A percentile compares a stretch with the other conserved stretches of the same genome.
Evolutionary conservation across 768 basidiomycete species (phyloP).

Genomic region (Rhizopogon salebrosus): DNA sequence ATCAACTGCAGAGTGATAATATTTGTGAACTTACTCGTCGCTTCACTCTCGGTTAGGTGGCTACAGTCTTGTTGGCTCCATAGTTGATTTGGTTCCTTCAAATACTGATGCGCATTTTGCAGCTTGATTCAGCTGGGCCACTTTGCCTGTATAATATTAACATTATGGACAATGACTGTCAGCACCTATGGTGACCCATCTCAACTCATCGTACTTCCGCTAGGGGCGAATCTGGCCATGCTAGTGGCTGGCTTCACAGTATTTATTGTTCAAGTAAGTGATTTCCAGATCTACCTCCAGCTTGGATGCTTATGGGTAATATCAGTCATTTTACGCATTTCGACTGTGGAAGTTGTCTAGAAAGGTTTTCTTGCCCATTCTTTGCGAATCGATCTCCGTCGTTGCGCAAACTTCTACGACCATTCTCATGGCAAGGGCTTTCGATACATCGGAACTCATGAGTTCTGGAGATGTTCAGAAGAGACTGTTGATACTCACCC

Average conservation of each 20-base stretch:
- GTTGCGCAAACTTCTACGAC: neutral
- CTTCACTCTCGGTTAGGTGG: neutral
- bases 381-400: neutral
- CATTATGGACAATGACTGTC: constrained; percentile 3
- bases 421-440: neutral
- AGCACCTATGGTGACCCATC: neutral
- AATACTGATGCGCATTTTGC: neutral
- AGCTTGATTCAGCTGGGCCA: constrained; percentile 1
- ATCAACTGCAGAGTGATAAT: neutral
- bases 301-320: neutral
- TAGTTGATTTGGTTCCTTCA: neutral
- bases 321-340: constrained; percentile 1
- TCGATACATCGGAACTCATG: neutral
- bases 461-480: neutral
- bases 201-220: neutral
- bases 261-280: neutral
- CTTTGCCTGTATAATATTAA: neutral
- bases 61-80: neutral
- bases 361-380: neutral
- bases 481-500: neutral
- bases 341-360: constrained; percentile 1
- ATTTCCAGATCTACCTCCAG: no score
- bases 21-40: neutral
- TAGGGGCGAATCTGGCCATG: neutral
- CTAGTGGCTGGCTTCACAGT: neutral